Conservation (phyloP, 2,329 filamentous ascomycete species). For the Biscogniauxia mediterranea region DNA sequence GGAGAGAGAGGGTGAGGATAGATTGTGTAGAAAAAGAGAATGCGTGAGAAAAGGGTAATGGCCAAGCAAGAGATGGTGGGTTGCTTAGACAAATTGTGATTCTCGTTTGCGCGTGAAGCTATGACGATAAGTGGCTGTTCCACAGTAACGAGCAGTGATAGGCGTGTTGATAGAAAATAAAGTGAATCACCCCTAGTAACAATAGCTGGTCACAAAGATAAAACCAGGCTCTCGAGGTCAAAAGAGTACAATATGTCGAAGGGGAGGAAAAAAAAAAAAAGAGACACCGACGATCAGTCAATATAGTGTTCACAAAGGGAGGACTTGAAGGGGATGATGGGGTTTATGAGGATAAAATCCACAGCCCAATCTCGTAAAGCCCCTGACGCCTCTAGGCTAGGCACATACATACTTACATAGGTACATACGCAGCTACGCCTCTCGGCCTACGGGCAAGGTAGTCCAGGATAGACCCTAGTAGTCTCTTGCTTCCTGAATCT, state of each 20-base stretch:
- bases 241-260: background rate
- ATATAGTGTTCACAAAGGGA: background rate
- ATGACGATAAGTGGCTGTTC: background rate
- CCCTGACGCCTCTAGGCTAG: background rate
- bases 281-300: background rate
- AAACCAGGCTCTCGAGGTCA: too few species aligned
- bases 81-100: background rate
- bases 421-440: too few species aligned
- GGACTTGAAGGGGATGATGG: background rate
- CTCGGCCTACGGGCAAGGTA: background rate
- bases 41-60: background rate
- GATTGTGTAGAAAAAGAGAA: constrained; percentile 3
- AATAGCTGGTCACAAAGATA: background rate
- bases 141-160: background rate
- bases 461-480: background rate
- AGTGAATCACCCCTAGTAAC: background rate
- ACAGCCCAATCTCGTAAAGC: background rate
- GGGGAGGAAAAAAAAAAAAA: background rate
- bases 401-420: too few species aligned
- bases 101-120: background rate
- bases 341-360: background rate
- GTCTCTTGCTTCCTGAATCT: background rate
- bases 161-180: background rate
- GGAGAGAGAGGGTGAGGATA: background rate
- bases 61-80: background rate